phyloP scores from a whole-genome alignment of 2,329 filamentous ascomycete species.

The Emergomyces orientalis region DNA sequence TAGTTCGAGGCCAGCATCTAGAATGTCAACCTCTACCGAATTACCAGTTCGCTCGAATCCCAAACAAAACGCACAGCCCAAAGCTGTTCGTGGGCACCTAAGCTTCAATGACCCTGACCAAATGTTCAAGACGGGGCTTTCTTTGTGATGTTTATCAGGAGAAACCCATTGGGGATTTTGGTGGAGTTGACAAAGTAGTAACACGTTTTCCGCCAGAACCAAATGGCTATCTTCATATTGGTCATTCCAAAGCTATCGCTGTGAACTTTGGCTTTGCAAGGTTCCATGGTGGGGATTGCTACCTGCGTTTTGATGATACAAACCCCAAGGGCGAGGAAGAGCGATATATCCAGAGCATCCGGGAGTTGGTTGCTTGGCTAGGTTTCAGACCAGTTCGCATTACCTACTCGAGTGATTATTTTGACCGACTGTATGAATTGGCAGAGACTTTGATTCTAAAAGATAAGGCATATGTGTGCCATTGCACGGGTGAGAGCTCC shows the following conservation, averaged over 20 bases:
- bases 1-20: background rate
- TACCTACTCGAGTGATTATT: background rate
- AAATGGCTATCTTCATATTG: background rate
- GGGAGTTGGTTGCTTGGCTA: background rate
- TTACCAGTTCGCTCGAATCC: background rate
- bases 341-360: background rate
- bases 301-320: background rate
- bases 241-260: background rate
- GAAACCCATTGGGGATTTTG: background rate
- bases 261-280: background rate
- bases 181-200: background rate
- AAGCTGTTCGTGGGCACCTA: background rate
- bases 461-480: background rate
- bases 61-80: background rate
- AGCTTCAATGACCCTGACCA: background rate
- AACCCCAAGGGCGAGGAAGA: background rate
- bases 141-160: background rate
- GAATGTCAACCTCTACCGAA: background rate
- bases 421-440: background rate
- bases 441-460: background rate
- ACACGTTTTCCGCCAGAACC: background rate
- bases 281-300: background rate
- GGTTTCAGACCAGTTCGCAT: background rate
- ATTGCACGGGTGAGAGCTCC: background rate
- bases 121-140: background rate